Conservation (phyloP, 2,329 filamentous ascomycete genomes). For the Paraphoma sp. region DNA sequence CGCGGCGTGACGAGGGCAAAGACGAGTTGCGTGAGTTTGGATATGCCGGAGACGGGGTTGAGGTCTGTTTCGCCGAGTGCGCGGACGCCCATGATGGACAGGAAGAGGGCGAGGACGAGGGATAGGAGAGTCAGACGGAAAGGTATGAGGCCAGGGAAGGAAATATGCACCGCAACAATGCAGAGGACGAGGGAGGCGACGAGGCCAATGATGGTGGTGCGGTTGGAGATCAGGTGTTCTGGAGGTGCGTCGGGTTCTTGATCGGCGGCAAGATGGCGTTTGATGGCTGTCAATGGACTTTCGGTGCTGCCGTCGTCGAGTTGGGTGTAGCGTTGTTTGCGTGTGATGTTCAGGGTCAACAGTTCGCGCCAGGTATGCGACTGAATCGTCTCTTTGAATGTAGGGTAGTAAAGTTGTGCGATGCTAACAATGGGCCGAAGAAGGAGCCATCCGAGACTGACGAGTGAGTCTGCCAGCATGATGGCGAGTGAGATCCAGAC, state of each 20-base stretch:
- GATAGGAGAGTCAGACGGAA: constrained; percentile 84
- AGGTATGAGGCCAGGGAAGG: constrained; percentile 84
- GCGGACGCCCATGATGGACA: constrained; percentile 70
- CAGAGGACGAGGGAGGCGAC: constrained; percentile 79
- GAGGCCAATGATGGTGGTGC: constrained; percentile 76
- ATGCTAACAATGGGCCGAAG: constrained; percentile 66
- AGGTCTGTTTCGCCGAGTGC: constrained; percentile 83
- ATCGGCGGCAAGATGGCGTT: constrained; percentile 35
- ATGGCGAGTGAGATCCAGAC: constrained; percentile 96
- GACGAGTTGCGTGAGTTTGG: constrained; percentile 93
- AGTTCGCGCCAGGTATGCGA: constrained; percentile 46
- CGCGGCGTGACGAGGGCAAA: constrained; percentile 87
- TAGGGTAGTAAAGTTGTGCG: constrained; percentile 48
- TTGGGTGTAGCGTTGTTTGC: constrained; percentile 48
- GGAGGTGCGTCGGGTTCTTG: constrained; percentile 78
- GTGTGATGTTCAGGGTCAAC: constrained; percentile 40
- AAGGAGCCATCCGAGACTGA: constrained; percentile 83
- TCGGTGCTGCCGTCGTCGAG: constrained; percentile 32
- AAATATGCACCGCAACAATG: constrained; percentile 78
- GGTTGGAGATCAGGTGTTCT: constrained; percentile 78
- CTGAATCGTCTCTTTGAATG: constrained; percentile 31
- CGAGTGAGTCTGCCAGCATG: constrained; percentile 91
- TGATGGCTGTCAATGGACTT: constrained; percentile 36
- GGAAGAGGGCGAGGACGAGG: constrained; percentile 74
- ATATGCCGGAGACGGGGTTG: constrained; percentile 95